Percentiles rank a stretch among this genome's conserved stretches.
Conservation (phyloP, 139 green algal species). For the Micromonas commoda region DNA sequence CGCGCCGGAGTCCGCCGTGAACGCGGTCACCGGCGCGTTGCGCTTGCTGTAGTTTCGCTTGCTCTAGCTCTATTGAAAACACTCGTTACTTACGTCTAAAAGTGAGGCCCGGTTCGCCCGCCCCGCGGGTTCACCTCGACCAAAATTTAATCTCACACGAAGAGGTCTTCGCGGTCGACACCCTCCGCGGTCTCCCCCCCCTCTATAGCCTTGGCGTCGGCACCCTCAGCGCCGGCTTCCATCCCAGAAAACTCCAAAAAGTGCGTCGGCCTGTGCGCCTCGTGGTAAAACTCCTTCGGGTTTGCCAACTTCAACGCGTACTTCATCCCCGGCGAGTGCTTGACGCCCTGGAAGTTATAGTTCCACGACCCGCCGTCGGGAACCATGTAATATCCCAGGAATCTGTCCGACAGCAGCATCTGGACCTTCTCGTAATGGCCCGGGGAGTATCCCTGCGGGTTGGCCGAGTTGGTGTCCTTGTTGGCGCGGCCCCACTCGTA, state of each 20-base stretch:
- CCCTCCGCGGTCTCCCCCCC: slow-evolving; percentile 39
- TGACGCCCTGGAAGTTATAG: slow-evolving; percentile 95
- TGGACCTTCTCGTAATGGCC: slow-evolving; percentile 95
- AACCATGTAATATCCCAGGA: slow-evolving; percentile 67
- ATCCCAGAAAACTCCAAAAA: slow-evolving; percentile 94
- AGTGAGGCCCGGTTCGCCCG: too few species aligned
- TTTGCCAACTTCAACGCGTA: slow-evolving; percentile 86
- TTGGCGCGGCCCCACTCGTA: slow-evolving; percentile 62
- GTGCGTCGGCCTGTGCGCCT: slow-evolving; percentile 81
- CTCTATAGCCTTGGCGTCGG: not conserved
- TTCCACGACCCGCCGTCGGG: slow-evolving; percentile 77
- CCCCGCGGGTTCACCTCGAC: not conserved
- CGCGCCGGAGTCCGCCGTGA: not conserved
- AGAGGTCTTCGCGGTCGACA: slow-evolving; percentile 86
- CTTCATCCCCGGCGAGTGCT: slow-evolving; percentile 58
- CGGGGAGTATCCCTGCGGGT: slow-evolving; percentile 76
- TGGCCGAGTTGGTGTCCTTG: slow-evolving; percentile 62
- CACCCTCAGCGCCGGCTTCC: slow-evolving; percentile 50
- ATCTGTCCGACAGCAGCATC: slow-evolving; percentile 95
- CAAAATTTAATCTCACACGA: slow-evolving; percentile 38
- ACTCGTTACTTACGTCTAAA: too few species aligned
- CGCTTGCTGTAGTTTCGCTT: slow-evolving; percentile 15
- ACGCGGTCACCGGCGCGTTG: slow-evolving; percentile 4
- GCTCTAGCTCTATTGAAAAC: too few species aligned
- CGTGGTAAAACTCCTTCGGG: slow-evolving; percentile 90